Conservation (phyloP, 306 rosid genomes). For the Cicer yamashitae region DNA sequence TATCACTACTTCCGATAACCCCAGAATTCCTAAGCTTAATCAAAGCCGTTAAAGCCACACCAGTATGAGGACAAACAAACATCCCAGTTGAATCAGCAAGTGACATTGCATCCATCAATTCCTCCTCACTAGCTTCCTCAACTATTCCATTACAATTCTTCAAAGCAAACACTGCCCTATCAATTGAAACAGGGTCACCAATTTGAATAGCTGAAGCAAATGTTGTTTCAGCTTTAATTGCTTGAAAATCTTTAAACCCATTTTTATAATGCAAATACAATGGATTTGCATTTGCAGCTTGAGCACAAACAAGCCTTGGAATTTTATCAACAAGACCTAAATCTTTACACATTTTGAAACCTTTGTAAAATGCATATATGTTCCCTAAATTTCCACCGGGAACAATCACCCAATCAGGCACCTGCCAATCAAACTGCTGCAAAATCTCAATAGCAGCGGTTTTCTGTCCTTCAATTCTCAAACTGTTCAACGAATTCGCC, state of each 20-base stretch:
- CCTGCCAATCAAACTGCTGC: slow-evolving; percentile 88
- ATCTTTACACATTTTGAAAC: slow-evolving; percentile 82
- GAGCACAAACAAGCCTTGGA: slow-evolving; percentile 84
- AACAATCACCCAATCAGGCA: slow-evolving; percentile 87
- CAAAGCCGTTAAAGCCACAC: slow-evolving; percentile 80
- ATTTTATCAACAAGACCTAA: slow-evolving; percentile 73
- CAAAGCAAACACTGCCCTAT: slow-evolving; percentile 79
- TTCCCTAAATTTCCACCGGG: slow-evolving; percentile 86
- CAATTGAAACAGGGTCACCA: slow-evolving; percentile 87
- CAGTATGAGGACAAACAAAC: slow-evolving; percentile 88
- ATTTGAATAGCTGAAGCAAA: slow-evolving; percentile 88
- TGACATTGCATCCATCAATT: slow-evolving; percentile 84
- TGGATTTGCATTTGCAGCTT: slow-evolving; percentile 84
- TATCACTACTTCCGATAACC: slow-evolving; percentile 59
- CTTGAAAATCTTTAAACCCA: slow-evolving; percentile 67
- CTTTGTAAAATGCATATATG: slow-evolving; percentile 85
- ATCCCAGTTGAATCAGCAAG: slow-evolving; percentile 83
- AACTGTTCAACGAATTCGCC: slow-evolving; percentile 78
- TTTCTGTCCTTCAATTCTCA: slow-evolving; percentile 83
- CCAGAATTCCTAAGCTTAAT: slow-evolving; percentile 71
- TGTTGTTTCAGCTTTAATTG: slow-evolving; percentile 66
- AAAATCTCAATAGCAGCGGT: slow-evolving; percentile 84
- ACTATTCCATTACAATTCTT: slow-evolving; percentile 73
- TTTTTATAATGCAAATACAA: slow-evolving; percentile 67
- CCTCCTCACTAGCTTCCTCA: slow-evolving; percentile 83